Evolutionary conservation across 371 early-diverging fungal species (phyloP), one percentile per base, ranked within the genome.

Genomic region (Syncephalastrum monosporum): DNA sequence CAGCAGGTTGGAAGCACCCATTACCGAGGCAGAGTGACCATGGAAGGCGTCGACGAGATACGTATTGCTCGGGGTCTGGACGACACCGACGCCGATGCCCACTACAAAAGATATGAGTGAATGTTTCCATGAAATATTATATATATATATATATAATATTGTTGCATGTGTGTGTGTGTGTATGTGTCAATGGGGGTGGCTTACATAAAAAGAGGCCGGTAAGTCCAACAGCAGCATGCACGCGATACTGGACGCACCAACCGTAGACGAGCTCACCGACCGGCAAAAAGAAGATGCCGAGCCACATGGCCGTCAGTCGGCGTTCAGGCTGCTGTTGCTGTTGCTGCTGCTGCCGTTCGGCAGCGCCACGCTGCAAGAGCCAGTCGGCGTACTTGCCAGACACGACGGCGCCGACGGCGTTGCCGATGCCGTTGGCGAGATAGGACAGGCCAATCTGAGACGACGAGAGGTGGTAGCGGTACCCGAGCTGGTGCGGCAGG

Each of bases 21-120:
- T 69, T 0, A 68, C 77, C 3, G 75, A 75, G 5, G 81, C 81
- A 19, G 81, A 72, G 43, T 72, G 60, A 8, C 61, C 56, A 27
- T 64, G 65, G 24, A 73, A 80, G 1, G 68, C 58, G 45, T 80
- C 81, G 0, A 75, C 72, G 19, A 80, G 67, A 21, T 80, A 80
- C 1, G 75, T 73, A 41, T 77, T 77, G 14, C 70, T 65, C 21
- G 77, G 72, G 7, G 81, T 77, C 33, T 75, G 74, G 3, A 77
- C 65, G 6, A 77, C 19, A 17, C 72, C 76, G 21, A 77, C 71
- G 3, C 81, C 81, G 15, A 81, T 21, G 8, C 76, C 76, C 53
- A 76, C 79, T 79, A 56, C 27, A 44, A 44, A 53, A 51, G 41
- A 15, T 21, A 21, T 21, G 21, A 21, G 21, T 21, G 21, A 21